Percentiles rank a stretch among this genome's conserved stretches.
phyloP scores from a whole-genome alignment of 331 rosid genomes.

The Rosa hybrid region DNA sequence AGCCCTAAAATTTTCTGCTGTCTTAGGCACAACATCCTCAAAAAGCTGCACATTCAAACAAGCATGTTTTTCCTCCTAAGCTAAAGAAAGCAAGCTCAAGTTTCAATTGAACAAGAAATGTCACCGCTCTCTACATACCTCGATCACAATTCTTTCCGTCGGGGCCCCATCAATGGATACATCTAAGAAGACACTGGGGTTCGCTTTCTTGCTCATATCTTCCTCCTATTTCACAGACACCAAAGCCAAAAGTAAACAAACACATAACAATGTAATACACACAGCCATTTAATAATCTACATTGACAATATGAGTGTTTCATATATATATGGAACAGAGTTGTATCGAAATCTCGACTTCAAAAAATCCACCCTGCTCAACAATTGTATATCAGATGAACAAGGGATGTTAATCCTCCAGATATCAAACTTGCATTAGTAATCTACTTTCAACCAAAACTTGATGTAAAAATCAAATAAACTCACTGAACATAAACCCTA shows the following conservation, averaged over 20 bases:
- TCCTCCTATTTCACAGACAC: slow-evolving; percentile 31
- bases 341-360: not conserved
- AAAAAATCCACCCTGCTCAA: not conserved
- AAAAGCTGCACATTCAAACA: slow-evolving; percentile 74
- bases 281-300: not conserved
- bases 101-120: slow-evolving; percentile 2
- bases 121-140: slow-evolving; percentile 49
- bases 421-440: not conserved
- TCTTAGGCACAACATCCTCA: slow-evolving; percentile 72
- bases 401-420: not conserved
- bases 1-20: slow-evolving; percentile 87
- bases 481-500: slow-evolving; percentile 14
- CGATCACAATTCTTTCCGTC: slow-evolving; percentile 59
- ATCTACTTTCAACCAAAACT: not conserved
- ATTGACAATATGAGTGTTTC: not conserved
- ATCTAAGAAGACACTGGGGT: slow-evolving; percentile 75
- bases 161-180: slow-evolving; percentile 74
- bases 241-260: not conserved
- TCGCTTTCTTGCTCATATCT: slow-evolving; percentile 68
- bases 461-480: not conserved
- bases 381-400: not conserved
- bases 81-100: not conserved
- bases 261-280: not conserved
- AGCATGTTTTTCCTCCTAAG: not conserved
- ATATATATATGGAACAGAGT: not conserved